These are phyloP conservation scores for Lepidopterella palustris DNA, from an alignment of 495 filamentous ascomycete genomes.

Conservation along the genomic window DNA sequence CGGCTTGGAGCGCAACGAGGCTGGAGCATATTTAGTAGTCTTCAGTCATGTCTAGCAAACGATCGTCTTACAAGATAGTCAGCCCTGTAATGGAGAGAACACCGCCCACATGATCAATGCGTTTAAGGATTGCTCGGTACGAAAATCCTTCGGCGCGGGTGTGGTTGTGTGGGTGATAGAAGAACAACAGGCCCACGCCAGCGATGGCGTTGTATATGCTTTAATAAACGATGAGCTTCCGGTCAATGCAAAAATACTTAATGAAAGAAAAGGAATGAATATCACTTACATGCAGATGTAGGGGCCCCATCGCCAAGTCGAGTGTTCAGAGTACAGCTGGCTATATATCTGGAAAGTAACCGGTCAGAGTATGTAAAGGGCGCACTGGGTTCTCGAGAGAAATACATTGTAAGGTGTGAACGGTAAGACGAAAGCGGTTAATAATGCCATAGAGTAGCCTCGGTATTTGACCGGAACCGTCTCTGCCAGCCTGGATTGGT, in stretches of 20 bases:
- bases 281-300: conserved; percentile 29
- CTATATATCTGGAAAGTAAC: conserved; percentile 27
- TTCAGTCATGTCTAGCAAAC: background rate
- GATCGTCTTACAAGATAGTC: conserved; percentile 22
- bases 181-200: conserved; percentile 22
- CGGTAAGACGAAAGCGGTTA: conserved; percentile 31
- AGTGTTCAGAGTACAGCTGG: conserved; percentile 19
- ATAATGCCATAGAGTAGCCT: conserved; percentile 28
- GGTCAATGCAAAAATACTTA: background rate
- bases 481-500: conserved; percentile 22
- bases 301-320: conserved; percentile 28
- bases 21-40: background rate
- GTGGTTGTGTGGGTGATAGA: conserved; percentile 29
- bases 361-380: too few relatives aligned
- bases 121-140: conserved; percentile 18
- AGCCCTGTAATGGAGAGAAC: conserved; percentile 29
- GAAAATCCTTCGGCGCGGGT: conserved; percentile 27
- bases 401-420: conserved; percentile 34
- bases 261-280: background rate
- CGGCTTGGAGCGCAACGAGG: conserved; percentile 30
- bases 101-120: conserved; percentile 29
- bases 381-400: too few relatives aligned
- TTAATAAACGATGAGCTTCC: background rate
- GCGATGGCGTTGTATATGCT: conserved; percentile 29
- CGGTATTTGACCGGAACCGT: conserved; percentile 28